Base-by-base conservation (phyloP, 192 early-diverging fungal genomes). In the Paraglomus occultum region DNA sequence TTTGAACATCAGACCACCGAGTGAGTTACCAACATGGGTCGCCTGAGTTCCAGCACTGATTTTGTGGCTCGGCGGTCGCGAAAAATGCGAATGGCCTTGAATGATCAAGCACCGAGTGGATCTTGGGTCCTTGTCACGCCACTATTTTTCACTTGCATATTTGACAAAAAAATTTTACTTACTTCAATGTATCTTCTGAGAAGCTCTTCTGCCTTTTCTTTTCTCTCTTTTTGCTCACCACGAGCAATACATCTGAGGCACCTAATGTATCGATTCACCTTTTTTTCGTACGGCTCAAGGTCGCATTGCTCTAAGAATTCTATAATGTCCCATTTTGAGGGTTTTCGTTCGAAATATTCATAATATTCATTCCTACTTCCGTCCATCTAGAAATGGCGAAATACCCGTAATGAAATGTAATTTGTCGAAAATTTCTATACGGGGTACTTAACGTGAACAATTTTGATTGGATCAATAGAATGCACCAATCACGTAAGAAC, bases 271-370 rank as follows among this genome's bases (percentile, higher is more conserved):
- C n/a, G 8, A 39, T 64, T 11, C 51, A 64, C 51, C 38, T 64
- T 64, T 14, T 50, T 47, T 31, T 0, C 3, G 51, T 39, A 64
- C 31, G 51, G 51, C 10, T 51, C 55, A 58, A 58, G 55, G 55
- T 58, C 55, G 22, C 55, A 58, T 58, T 58, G 55, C 55, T 58
- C 22, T 58, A 58, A 31, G 38, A 58, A 58, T 58, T 58, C 55
- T 58, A 58, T 58, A 31, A 58, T 58, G 55, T 58, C 23, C 55
- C 55, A 58, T 58, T 58, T 58, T 58, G 55, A 58, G 23, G 22
- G 55, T 40, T 58, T 58, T 58, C 23, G 55, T 58, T 58, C 55
- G 55, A 58, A 58, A 23, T 58, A 58, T 58, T 14, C 55, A 58
- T 58, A 31, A 58, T 31, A 31, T 31, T 31, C 31, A 31, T 31